Base-by-base conservation (phyloP, 2,329 filamentous ascomycete genomes). In the Gliomastix tumulicola region DNA sequence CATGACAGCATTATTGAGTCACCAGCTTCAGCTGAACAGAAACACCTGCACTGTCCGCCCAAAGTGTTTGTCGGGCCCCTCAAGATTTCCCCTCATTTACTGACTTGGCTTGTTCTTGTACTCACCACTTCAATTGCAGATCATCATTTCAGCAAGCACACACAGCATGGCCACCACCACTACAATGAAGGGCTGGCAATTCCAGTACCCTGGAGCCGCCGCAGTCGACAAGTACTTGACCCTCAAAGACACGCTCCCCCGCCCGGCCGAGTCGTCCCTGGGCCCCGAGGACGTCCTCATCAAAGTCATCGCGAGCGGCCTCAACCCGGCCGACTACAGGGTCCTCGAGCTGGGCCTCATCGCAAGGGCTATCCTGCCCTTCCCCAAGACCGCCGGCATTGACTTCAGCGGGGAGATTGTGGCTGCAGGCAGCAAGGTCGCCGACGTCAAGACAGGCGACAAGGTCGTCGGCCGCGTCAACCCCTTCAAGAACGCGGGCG, bases 261-360 rank as follows among this genome's bases (percentile, higher is more conserved):
- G 40, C 3, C 54, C 55, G 9, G 27, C 38, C 11, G 35, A 39
- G 1, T 21, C 37, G 4, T n/a, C 41, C 6, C 45, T 56, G 30
- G 42, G 49, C 9, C 25, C 41, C 4, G 52, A 55, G 33, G 46
- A 63, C 28, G 51, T 68, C 34, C 56, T 71, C 30, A 53, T 74
- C 34, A 51, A 59, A 36, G 65, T 74, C 37, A 48, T 56, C 38
- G 57, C 60, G 44, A 57, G 62, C 2, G 53, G 59, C 6, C 49
- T 70, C 22, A 74, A 75, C 47, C 70, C 69, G 0, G 62, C 64
- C 39, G 70, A 74, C 51, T 63, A 65, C 61, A 74, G 74, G 42
- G 32, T 69, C 5, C 47, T 56, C n/a, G 63, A 67, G 34, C 38
- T 65, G 5, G 59, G 59, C 9, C 4, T 68, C 28, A 44, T 62